Evolutionary conservation across 306 rosid species (phyloP).

Genomic region (Spatholobus suberectus): DNA sequence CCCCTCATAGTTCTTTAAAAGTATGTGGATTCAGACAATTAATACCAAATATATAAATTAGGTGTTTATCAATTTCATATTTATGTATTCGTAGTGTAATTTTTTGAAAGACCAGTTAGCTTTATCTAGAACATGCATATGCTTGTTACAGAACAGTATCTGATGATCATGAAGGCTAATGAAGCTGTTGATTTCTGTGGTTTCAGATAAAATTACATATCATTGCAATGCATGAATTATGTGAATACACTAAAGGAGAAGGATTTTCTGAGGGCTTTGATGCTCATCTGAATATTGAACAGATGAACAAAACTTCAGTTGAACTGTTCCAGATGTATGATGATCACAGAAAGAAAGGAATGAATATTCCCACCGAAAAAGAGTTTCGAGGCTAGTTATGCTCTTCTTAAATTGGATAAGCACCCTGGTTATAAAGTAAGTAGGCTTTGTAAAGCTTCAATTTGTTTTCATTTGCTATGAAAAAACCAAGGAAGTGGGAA

Average conservation of each 20-base stretch:
- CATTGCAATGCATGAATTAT: constrained; percentile 94
- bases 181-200: constrained; percentile 42
- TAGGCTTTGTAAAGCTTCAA: constrained; percentile 37
- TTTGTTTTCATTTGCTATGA: constrained; percentile 47
- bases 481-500: constrained; percentile 43
- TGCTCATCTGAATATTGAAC: constrained; percentile 98
- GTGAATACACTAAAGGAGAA: constrained; percentile 96
- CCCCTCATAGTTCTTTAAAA: neutral
- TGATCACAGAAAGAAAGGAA: constrained; percentile 97
- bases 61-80: constrained; percentile 23
- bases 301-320: constrained; percentile 98
- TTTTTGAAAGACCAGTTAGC: neutral
- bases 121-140: constrained; percentile 29
- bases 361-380: constrained; percentile 70
- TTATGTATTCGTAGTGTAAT: neutral
- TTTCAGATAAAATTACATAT: constrained; percentile 94
- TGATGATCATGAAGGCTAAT: constrained; percentile 45
- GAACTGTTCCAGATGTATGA: constrained; percentile 96
- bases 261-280: constrained; percentile 99
- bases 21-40: constrained; percentile 5
- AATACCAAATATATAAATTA: constrained; percentile 10
- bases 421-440: constrained; percentile 99
- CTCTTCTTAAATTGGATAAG: constrained; percentile 98
- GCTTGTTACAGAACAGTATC: constrained; percentile 35
- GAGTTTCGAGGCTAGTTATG: constrained; percentile 98